Percentiles rank a stretch among this genome's conserved stretches.
Evolutionary conservation across 2,329 filamentous ascomycete genomes (phyloP).

Genomic region (Knufia petricola): DNA sequence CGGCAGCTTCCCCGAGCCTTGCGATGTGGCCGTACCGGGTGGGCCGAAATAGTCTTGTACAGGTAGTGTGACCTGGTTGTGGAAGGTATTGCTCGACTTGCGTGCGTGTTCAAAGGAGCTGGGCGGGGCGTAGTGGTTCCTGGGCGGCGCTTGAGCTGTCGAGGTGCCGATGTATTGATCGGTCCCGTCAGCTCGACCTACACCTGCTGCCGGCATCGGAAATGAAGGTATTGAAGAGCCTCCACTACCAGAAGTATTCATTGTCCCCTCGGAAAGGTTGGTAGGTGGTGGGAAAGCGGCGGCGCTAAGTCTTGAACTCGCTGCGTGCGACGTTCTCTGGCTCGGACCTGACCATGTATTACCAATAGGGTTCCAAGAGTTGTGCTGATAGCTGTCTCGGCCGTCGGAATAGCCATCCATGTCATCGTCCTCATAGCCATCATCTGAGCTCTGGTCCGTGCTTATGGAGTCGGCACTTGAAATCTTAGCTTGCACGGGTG

Average conservation of each 20-base stretch:
- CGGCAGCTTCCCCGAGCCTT: background rate
- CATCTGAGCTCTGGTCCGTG: conserved; percentile 28
- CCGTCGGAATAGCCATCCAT: conserved; percentile 24
- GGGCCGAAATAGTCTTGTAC: conserved; percentile 1
- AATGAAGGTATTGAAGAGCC: conserved; percentile 20
- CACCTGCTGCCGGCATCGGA: conserved; percentile 13
- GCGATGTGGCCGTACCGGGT: conserved; percentile 1
- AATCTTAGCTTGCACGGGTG: conserved; percentile 35
- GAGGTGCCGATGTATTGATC: conserved; percentile 1
- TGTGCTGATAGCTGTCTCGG: conserved; percentile 22
- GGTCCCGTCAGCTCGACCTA: background rate
- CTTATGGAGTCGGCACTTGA: conserved; percentile 35
- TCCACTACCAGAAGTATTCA: conserved; percentile 11
- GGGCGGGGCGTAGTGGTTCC: background rate
- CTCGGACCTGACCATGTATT: conserved; percentile 22
- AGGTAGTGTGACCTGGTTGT: background rate
- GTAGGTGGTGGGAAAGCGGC: conserved; percentile 28
- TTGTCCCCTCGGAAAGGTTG: conserved; percentile 12
- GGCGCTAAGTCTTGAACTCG: conserved; percentile 34
- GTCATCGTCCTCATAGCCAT: conserved; percentile 22
- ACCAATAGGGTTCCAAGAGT: conserved; percentile 22
- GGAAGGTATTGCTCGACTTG: conserved; percentile 4
- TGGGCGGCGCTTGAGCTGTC: background rate
- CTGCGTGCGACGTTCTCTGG: conserved; percentile 27
- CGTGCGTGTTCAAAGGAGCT: background rate